Base-by-base conservation (phyloP, 176 grass and related monocot species). In the Lolium multiflorum region DNA sequence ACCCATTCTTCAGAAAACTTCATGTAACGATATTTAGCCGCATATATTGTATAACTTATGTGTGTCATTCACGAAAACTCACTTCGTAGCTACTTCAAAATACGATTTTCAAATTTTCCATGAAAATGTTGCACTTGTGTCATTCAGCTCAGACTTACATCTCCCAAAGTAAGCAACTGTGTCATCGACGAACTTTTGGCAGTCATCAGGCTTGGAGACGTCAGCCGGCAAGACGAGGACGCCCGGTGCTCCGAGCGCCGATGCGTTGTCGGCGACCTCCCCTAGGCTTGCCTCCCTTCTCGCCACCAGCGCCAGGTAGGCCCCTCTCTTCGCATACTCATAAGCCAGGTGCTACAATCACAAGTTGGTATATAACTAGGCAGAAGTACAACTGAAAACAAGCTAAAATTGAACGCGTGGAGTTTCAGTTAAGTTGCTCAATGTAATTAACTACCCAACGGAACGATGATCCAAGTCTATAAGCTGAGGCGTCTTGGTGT, bases 271-370 rank as follows among this genome's bases (percentile, higher is more conserved):
- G 13, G 87, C 89, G 65, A 94, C 94, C 68, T 90, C 87, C 21
- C 64, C 62, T 63, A 94, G 94, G 91, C 94, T 97, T 62, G 13
- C 16, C 73, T 92, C 88, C 91, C 91, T 90, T 81, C 94, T 97
- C 11, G 94, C 92, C 87, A 94, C 94, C 4, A 97, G 83, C 20
- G 89, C 92, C 74, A 96, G 74, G 65, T 70, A 74, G 1, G 89
- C 91, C 20, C 89, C 87, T n/a, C 80, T 88, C 78, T 81, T 92
- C 0, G 76, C 78, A 35, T 87, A 81, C 61, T 88, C 72, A 64
- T 69, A 87, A 5, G 81, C 76, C 51, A 87, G 47, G 55, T 87
- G 74, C 87, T 83, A 3, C 46, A 28, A 11, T 55, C 6, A 21
- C 6, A 38, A 50, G 7, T 24, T 39, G 0, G 16, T 38, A 31